Percentiles rank a stretch among this genome's conserved stretches.
phyloP scores from a whole-genome alignment of 1,284 basidiomycete genomes.

The Fomitopsis schrenkii region DNA sequence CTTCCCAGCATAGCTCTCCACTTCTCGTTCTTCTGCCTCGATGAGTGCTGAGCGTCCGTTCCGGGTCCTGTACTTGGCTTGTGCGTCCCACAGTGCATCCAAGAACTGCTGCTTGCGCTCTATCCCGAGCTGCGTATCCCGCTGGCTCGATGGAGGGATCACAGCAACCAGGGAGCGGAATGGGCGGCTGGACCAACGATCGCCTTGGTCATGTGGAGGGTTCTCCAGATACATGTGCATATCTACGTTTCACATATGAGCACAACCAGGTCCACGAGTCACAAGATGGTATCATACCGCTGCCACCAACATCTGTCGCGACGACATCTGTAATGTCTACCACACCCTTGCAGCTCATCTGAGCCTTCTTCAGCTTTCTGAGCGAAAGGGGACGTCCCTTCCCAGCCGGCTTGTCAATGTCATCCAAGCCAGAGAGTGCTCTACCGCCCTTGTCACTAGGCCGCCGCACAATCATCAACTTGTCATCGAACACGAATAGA shows the following conservation, averaged over 20 bases:
- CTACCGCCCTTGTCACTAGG: conserved; percentile 70
- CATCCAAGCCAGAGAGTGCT: conserved; percentile 79
- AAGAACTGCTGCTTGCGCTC: conserved; percentile 79
- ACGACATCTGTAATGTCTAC: conserved; percentile 84
- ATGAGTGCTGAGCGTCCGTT: conserved; percentile 64
- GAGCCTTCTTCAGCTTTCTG: conserved; percentile 65
- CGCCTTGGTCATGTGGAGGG: conserved; percentile 75
- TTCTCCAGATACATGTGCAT: conserved; percentile 82
- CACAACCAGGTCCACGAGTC: not conserved
- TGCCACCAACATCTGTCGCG: conserved; percentile 79
- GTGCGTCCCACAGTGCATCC: conserved; percentile 81
- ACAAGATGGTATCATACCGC: conserved; percentile 45
- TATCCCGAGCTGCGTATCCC: conserved; percentile 57
- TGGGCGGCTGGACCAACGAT: conserved; percentile 79
- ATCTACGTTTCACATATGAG: conserved; percentile 40
- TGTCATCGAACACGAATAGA: conserved; percentile 94
- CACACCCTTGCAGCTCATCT: conserved; percentile 83
- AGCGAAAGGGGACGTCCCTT: conserved; percentile 55
- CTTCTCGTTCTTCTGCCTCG: conserved; percentile 67
- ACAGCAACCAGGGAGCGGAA: conserved; percentile 75
- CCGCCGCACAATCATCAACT: conserved; percentile 88
- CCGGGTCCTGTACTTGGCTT: conserved; percentile 73
- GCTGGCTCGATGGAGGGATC: conserved; percentile 61
- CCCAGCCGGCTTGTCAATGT: conserved; percentile 64
- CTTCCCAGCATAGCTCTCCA: conserved; percentile 59